phyloP scores from a whole-genome alignment of 1,284 basidiomycete genomes.

The Mycosarcoma maydis region DNA sequence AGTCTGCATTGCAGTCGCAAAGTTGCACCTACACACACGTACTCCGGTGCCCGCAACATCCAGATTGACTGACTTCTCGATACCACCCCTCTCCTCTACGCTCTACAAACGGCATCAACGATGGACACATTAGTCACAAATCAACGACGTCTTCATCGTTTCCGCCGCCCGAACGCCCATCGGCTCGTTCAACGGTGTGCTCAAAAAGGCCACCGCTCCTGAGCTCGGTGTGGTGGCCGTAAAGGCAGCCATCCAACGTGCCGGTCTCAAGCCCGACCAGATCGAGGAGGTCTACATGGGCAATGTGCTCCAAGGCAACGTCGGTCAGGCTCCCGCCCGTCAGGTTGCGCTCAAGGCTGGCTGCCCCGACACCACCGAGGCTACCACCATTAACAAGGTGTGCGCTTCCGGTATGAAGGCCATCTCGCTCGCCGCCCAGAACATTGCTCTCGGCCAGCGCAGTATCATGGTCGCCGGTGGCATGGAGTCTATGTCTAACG shows the following conservation, averaged over 20 bases:
- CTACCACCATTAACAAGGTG: slow-evolving; percentile 91
- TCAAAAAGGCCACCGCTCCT: slow-evolving; percentile 88
- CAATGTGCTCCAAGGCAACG: slow-evolving; percentile 72
- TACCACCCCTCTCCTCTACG: neutral
- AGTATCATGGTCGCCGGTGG: slow-evolving; percentile 69
- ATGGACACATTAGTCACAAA: slow-evolving; percentile 29
- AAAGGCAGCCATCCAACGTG: slow-evolving; percentile 81
- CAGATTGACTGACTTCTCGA: neutral
- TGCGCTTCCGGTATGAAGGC: slow-evolving; percentile 70
- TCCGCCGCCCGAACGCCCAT: slow-evolving; percentile 93
- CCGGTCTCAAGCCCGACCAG: slow-evolving; percentile 80
- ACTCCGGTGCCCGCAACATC: neutral
- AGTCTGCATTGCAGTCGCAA: slow-evolving; percentile 9
- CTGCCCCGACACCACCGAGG: slow-evolving; percentile 83
- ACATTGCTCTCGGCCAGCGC: slow-evolving; percentile 68
- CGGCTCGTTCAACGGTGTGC: slow-evolving; percentile 87
- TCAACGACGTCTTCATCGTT: slow-evolving; percentile 85
- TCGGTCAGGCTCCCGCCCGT: slow-evolving; percentile 69
- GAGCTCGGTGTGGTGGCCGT: slow-evolving; percentile 89
- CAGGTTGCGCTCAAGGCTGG: slow-evolving; percentile 83
- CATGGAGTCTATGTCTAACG: slow-evolving; percentile 70
- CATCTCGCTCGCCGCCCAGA: slow-evolving; percentile 69
- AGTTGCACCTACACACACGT: neutral
- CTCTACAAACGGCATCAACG: neutral
- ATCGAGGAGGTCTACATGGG: slow-evolving; percentile 97